Percentiles rank a stretch among this genome's conserved stretches.
Evolutionary conservation across 176 grass and related monocot genomes (phyloP).

Genomic region (Rhipidocladum racemiflorum): DNA sequence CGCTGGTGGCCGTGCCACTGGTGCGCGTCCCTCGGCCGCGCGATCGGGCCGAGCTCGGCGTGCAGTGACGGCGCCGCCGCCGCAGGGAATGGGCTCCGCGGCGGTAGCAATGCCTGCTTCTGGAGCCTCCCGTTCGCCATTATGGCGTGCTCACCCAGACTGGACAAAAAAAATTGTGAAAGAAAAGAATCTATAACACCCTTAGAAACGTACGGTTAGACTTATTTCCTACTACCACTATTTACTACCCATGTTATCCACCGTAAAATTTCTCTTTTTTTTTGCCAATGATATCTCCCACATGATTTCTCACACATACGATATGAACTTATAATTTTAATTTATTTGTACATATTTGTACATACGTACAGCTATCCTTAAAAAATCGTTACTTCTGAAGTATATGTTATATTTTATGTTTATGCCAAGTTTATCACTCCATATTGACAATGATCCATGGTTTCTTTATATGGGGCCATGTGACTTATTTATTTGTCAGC

Average conservation of each 20-base stretch:
- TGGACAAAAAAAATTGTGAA: neutral
- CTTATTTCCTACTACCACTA: no score
- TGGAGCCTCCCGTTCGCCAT: constrained; percentile 44
- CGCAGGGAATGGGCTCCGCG: constrained; percentile 40
- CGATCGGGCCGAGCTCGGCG: constrained; percentile 39
- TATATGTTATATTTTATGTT: constrained; percentile 13
- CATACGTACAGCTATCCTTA: neutral
- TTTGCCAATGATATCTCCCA: neutral
- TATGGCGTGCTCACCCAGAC: constrained; percentile 28
- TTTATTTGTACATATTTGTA: neutral
- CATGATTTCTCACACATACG: neutral
- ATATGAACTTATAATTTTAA: neutral
- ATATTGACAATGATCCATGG: constrained; percentile 2
- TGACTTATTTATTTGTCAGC: constrained; percentile 21
- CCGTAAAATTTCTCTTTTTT: no score
- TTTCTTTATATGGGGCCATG: neutral
- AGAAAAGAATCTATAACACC: no score
- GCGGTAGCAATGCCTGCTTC: constrained; percentile 53
- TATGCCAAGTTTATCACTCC: constrained; percentile 11
- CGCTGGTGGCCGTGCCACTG: constrained; percentile 57
- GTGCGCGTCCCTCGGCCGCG: constrained; percentile 35
- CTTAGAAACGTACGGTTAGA: no score
- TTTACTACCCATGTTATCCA: no score
- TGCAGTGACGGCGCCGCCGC: constrained; percentile 5
- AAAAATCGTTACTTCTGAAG: neutral